Conservation (phyloP, 106 monocot species). For the Dendrobium huoshanense region DNA sequence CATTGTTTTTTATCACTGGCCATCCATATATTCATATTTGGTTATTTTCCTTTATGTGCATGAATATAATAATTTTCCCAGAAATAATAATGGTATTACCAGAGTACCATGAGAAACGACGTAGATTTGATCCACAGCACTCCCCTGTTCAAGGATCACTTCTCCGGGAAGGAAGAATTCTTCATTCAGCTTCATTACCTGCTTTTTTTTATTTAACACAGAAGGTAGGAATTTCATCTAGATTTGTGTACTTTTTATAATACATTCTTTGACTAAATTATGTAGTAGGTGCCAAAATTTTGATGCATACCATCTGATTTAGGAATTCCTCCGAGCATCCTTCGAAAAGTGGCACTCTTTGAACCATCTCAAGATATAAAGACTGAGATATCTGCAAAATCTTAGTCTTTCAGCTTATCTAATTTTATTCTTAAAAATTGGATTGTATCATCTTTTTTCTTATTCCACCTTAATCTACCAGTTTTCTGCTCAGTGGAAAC, state of each 20-base stretch:
- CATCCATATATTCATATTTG: not conserved
- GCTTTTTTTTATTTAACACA: slow-evolving; percentile 4
- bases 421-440: not conserved
- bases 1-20: not conserved
- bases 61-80: not conserved
- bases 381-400: slow-evolving; percentile 16
- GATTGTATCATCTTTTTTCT: not conserved
- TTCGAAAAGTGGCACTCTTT: slow-evolving; percentile 12
- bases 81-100: slow-evolving; percentile 25
- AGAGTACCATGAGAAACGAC: slow-evolving; percentile 44
- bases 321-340: slow-evolving; percentile 70
- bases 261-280: not conserved
- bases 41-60: not conserved
- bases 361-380: slow-evolving; percentile 13
- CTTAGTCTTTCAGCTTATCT: not conserved
- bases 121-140: slow-evolving; percentile 68
- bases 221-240: not conserved
- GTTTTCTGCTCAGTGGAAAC: too few species aligned
- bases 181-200: slow-evolving; percentile 68
- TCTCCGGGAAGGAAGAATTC: slow-evolving; percentile 80
- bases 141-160: slow-evolving; percentile 74
- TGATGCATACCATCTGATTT: slow-evolving; percentile 53
- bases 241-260: not conserved
- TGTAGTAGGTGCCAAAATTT: not conserved
- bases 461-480: not conserved